phyloP scores from a whole-genome alignment of 352 stramenopile genomes.

The Globisporangium okanoganense region DNA sequence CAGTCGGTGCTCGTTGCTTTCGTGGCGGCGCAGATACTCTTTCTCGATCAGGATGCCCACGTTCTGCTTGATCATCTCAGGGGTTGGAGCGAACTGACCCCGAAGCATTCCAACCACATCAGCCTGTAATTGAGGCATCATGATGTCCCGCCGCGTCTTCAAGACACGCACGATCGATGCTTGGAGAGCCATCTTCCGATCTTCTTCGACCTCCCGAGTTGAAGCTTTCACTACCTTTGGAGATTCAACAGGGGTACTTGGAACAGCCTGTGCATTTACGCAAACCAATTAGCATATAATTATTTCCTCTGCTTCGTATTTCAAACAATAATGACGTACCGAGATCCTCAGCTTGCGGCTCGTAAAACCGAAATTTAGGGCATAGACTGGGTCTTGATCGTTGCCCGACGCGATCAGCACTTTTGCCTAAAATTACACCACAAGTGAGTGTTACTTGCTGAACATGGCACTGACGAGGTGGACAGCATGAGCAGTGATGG shows the following conservation, averaged over 20 bases:
- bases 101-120: constrained; percentile 73
- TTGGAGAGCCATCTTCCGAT: constrained; percentile 87
- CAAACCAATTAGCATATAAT: background rate
- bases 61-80: constrained; percentile 66
- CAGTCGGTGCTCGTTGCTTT: constrained; percentile 50
- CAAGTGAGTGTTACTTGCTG: background rate
- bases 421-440: constrained; percentile 4
- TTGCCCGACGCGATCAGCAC: constrained; percentile 24
- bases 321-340: constrained; percentile 17
- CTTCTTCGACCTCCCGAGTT: constrained; percentile 76
- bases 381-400: constrained; percentile 29
- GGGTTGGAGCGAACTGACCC: constrained; percentile 69
- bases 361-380: constrained; percentile 42
- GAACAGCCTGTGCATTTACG: constrained; percentile 23
- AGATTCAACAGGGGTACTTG: constrained; percentile 67
- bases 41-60: constrained; percentile 84
- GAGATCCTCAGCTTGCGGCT: constrained; percentile 51
- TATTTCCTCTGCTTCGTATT: background rate
- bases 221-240: constrained; percentile 47
- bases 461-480: background rate
- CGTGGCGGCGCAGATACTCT: constrained; percentile 73
- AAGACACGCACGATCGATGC: constrained; percentile 80
- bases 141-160: constrained; percentile 77
- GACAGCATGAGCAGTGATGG: background rate
- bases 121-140: constrained; percentile 49